Percentiles rank a stretch among this genome's conserved stretches.
Conservation (phyloP, 169 alveolate species). For the Eimeria praecox region DNA sequence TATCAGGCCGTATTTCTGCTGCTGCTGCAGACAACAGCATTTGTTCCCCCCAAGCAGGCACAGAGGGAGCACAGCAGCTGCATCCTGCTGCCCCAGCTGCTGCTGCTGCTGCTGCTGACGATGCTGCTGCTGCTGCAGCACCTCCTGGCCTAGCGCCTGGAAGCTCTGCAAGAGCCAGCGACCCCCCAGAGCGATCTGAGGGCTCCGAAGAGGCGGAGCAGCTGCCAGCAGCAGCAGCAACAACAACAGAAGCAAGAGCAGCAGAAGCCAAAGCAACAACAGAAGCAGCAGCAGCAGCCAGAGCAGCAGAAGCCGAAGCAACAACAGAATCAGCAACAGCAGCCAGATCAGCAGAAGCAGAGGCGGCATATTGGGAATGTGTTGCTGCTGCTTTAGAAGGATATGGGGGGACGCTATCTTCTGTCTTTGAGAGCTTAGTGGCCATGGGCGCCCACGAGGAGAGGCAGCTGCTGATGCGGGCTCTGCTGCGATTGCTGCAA, state of each 20-base stretch:
- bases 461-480: constrained; percentile 51
- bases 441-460: constrained; percentile 49
- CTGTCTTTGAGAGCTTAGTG: not conserved
- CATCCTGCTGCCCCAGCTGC: constrained; percentile 38
- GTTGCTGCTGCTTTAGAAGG: constrained; percentile 48
- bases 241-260: not conserved
- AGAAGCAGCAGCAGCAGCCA: not conserved
- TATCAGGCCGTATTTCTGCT: constrained; percentile 51
- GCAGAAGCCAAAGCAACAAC: not conserved
- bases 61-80: not conserved
- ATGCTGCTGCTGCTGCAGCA: not conserved
- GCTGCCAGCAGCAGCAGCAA: not conserved
- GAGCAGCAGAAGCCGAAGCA: not conserved
- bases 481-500: constrained; percentile 45
- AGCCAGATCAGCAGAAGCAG: not conserved
- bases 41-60: not conserved
- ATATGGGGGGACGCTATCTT: constrained; percentile 5
- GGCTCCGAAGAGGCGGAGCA: not conserved
- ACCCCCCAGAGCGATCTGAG: not conserved
- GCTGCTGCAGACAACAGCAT: constrained; percentile 8
- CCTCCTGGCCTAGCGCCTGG: not conserved
- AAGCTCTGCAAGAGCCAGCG: not conserved
- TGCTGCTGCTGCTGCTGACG: constrained; percentile 6
- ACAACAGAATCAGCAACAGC: not conserved
- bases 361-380: constrained; percentile 56